Conservation (phyloP, 495 filamentous ascomycete species). For the Elasticomyces elasticus region DNA sequence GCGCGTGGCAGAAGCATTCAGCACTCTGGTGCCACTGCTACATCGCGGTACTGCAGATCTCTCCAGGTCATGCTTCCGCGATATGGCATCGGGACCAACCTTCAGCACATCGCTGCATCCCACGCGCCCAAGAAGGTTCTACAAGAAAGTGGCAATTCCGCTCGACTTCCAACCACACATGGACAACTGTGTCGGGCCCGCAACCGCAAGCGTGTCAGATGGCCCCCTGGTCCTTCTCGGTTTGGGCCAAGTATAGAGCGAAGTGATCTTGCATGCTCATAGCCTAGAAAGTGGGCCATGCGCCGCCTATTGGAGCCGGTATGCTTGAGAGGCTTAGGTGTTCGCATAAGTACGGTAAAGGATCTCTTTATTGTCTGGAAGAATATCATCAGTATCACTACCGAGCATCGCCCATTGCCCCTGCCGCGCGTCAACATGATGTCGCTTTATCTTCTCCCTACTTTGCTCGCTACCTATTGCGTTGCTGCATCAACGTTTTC, state of each 20-base stretch:
- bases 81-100: background rate
- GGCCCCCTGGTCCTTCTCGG: background rate
- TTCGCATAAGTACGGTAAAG: background rate
- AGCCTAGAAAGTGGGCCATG: background rate
- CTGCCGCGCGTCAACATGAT: background rate
- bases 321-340: background rate
- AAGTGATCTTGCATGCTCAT: background rate
- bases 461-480: background rate
- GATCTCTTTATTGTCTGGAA: background rate
- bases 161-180: background rate
- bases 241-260: background rate
- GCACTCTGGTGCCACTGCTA: background rate
- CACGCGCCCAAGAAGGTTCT: background rate
- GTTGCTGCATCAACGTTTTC: conserved; percentile 38
- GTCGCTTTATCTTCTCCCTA: background rate
- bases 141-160: background rate
- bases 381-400: background rate
- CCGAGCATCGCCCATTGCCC: background rate
- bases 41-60: background rate
- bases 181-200: background rate
- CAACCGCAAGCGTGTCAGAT: background rate
- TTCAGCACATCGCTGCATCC: background rate
- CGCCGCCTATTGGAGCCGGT: background rate
- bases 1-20: too few species aligned
- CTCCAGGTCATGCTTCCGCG: background rate